Evolutionary conservation across 768 basidiomycete genomes (phyloP).

Genomic region (Hygrocybe punicea): DNA sequence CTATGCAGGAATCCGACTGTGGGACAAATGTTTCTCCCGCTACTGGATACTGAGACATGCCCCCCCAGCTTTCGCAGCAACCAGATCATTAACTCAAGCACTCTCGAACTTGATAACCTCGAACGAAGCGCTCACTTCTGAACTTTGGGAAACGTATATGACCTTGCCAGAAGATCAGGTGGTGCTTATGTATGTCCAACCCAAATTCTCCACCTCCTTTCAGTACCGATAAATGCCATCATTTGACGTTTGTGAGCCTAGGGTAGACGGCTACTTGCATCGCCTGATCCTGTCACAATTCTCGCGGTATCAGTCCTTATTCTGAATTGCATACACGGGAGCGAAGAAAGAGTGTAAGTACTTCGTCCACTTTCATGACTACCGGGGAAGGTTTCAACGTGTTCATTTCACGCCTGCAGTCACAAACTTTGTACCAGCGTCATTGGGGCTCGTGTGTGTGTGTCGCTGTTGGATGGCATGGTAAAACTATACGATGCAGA

Average conservation of each 20-base stretch:
- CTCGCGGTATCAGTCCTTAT: slow-evolving; percentile 66
- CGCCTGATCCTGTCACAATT: slow-evolving; percentile 59
- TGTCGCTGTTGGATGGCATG: slow-evolving; percentile 68
- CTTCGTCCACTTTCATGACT: background rate
- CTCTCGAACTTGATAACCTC: slow-evolving; percentile 82
- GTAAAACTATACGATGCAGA: slow-evolving; percentile 65
- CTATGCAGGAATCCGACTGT: slow-evolving; percentile 62
- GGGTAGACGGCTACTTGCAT: slow-evolving; percentile 56
- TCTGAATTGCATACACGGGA: slow-evolving; percentile 65
- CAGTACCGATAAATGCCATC: slow-evolving; percentile 14
- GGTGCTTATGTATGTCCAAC: slow-evolving; percentile 61
- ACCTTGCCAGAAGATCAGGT: slow-evolving; percentile 68
- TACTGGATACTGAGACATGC: background rate
- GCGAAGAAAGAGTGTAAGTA: slow-evolving; percentile 53
- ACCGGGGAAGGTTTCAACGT: slow-evolving; percentile 5
- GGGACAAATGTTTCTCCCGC: slow-evolving; percentile 20
- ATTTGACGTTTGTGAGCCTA: slow-evolving; percentile 13
- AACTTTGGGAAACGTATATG: slow-evolving; percentile 63
- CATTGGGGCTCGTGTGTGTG: slow-evolving; percentile 62
- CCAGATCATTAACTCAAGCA: slow-evolving; percentile 69
- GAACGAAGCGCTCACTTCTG: slow-evolving; percentile 55
- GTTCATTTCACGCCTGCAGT: slow-evolving; percentile 35
- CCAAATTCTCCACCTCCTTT: slow-evolving; percentile 3
- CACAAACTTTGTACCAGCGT: slow-evolving; percentile 49
- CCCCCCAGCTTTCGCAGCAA: slow-evolving; percentile 37